Evolutionary conservation across 306 rosid species (phyloP).

Genomic region (Corylus americana): DNA sequence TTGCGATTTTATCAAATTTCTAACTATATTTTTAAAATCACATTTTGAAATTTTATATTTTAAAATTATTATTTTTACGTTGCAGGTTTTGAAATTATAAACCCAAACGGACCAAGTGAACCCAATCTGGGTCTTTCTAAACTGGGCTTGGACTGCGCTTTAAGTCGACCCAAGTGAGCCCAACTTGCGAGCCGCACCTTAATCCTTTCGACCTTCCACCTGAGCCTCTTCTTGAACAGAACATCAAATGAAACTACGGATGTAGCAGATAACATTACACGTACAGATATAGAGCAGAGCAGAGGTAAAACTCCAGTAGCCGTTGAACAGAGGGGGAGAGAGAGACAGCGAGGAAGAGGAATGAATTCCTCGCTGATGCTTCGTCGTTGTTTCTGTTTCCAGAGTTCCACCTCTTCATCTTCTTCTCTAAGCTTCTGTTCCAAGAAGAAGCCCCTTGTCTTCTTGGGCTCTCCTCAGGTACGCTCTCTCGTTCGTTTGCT

Average conservation of each 20-base stretch:
- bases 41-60: too few species aligned
- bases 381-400: conserved; percentile 66
- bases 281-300: background rate
- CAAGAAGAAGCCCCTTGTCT: conserved; percentile 65
- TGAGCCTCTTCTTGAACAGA: background rate
- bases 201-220: too few species aligned
- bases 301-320: background rate
- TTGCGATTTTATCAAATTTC: too few species aligned
- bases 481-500: background rate
- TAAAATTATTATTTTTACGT: too few species aligned
- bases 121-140: background rate
- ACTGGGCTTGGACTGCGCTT: background rate
- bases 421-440: conserved; percentile 25
- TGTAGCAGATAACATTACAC: background rate
- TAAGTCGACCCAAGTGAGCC: background rate
- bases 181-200: background rate
- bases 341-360: background rate
- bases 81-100: too few species aligned
- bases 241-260: background rate
- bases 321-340: background rate
- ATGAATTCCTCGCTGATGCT: conserved; percentile 39
- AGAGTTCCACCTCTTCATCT: conserved; percentile 38
- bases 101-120: too few species aligned
- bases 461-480: conserved; percentile 87
- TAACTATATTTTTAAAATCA: too few species aligned